A percentile compares a stretch with the other conserved stretches of the same genome.
Evolutionary conservation across 106 monocot species (phyloP).

Genomic region (Acorus calamus): DNA sequence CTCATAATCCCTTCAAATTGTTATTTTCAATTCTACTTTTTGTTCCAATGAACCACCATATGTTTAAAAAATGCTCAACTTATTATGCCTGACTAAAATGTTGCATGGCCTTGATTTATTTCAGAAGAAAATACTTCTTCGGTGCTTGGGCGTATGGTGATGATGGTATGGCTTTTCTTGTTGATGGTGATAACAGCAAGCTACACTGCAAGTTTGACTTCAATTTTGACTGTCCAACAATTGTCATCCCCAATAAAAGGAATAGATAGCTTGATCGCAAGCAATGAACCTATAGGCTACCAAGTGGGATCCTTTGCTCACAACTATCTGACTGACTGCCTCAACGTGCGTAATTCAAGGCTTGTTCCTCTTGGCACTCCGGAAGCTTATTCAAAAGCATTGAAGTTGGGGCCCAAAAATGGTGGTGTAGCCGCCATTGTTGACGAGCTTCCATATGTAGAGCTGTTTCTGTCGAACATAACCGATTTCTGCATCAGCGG

Average conservation of each 20-base stretch:
- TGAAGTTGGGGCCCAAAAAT: constrained; percentile 40
- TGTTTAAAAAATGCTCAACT: too few species aligned
- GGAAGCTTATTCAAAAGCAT: constrained; percentile 34
- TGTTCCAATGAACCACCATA: too few species aligned
- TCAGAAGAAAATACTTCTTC: constrained; percentile 54
- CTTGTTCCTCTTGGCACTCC: constrained; percentile 38
- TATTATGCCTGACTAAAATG: too few species aligned
- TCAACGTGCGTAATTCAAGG: constrained; percentile 39
- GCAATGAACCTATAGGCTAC: constrained; percentile 57
- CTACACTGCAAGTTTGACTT: constrained; percentile 82
- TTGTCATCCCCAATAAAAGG: constrained; percentile 48
- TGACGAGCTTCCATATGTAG: constrained; percentile 70
- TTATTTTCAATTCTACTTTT: too few species aligned
- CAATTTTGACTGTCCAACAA: constrained; percentile 69
- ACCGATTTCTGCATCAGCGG: constrained; percentile 51
- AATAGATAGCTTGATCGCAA: constrained; percentile 54
- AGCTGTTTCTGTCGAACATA: constrained; percentile 39
- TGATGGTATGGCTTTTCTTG: constrained; percentile 73
- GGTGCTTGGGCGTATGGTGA: constrained; percentile 53
- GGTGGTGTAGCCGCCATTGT: constrained; percentile 81
- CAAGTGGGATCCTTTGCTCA: constrained; percentile 51
- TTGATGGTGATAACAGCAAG: constrained; percentile 66
- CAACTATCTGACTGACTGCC: constrained; percentile 39
- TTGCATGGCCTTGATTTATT: neutral
- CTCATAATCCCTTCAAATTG: neutral